phyloP scores from a whole-genome alignment of 2,329 filamentous ascomycete genomes.

The Gaeumannomyces tritici region DNA sequence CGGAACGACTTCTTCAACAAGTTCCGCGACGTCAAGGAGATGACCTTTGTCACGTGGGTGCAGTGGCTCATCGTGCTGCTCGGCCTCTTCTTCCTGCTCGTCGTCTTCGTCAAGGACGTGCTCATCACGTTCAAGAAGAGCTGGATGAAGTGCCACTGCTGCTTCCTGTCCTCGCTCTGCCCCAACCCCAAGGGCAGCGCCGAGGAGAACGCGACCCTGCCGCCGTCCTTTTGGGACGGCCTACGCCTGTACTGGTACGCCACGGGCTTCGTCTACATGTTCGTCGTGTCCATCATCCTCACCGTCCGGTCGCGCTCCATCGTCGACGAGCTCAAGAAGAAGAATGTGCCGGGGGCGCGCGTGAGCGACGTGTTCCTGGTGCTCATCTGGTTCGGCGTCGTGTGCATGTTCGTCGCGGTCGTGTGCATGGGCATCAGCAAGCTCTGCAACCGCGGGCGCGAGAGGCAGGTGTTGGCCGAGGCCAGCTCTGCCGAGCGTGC shows the following conservation, averaged over 20 bases:
- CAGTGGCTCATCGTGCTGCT: conserved; percentile 34
- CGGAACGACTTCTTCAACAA: conserved; percentile 2
- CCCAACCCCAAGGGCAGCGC: conserved; percentile 1
- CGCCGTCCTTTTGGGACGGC: conserved; percentile 2
- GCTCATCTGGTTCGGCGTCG: background rate
- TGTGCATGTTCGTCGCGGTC: background rate
- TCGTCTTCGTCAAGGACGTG: conserved; percentile 2
- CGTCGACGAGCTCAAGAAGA: background rate
- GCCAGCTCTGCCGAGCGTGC: background rate
- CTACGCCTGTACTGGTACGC: conserved; percentile 1
- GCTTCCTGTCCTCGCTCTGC: background rate
- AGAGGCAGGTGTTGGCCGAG: background rate
- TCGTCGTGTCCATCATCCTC: background rate
- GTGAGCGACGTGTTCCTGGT: background rate
- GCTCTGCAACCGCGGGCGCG: background rate
- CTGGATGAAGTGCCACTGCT: conserved; percentile 2
- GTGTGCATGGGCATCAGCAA: background rate
- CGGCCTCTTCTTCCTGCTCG: conserved; percentile 29
- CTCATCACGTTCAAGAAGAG: background rate
- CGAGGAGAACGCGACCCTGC: background rate
- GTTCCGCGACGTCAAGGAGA: background rate
- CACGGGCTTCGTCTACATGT: background rate
- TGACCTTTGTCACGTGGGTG: conserved; percentile 14
- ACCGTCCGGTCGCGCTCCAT: background rate
- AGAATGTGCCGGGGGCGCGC: background rate